Evolutionary conservation across 768 basidiomycete genomes (phyloP).

Genomic region (Rubroboletus pulcherrimus): DNA sequence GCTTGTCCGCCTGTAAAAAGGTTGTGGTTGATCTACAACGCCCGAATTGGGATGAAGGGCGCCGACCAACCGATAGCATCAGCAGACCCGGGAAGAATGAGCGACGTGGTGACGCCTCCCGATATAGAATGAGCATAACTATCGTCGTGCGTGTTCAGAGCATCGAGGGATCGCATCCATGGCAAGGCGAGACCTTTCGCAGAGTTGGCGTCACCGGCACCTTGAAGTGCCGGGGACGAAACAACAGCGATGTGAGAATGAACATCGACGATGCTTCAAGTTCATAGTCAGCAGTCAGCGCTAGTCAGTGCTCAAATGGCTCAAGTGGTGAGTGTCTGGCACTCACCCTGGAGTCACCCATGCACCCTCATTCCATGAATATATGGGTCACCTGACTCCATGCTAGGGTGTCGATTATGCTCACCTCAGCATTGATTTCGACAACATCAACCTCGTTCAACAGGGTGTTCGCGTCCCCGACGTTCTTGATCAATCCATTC

Average conservation of each 20-base stretch:
- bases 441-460: slow-evolving; percentile 19
- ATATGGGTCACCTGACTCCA: background rate
- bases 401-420: background rate
- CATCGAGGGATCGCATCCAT: slow-evolving; percentile 69
- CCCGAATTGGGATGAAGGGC: background rate
- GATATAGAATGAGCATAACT: slow-evolving; percentile 54
- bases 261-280: slow-evolving; percentile 45
- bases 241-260: slow-evolving; percentile 56
- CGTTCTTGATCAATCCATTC: slow-evolving; percentile 55
- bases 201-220: slow-evolving; percentile 57
- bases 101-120: slow-evolving; percentile 71
- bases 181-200: slow-evolving; percentile 40
- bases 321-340: background rate
- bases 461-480: slow-evolving; percentile 36
- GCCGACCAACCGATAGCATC: slow-evolving; percentile 55
- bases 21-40: background rate
- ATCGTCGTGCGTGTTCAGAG: slow-evolving; percentile 70
- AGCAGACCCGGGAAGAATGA: slow-evolving; percentile 70
- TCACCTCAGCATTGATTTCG: slow-evolving; percentile 42
- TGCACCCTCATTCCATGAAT: slow-evolving; percentile 37
- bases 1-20: slow-evolving; percentile 61
- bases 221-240: slow-evolving; percentile 35
- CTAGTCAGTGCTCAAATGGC: background rate
- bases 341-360: slow-evolving; percentile 59
- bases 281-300: background rate